A percentile compares a stretch with the other conserved stretches of the same genome.
Evolutionary conservation across 176 grass and related monocot species (phyloP).

Genomic region (Raddia guianensis): DNA sequence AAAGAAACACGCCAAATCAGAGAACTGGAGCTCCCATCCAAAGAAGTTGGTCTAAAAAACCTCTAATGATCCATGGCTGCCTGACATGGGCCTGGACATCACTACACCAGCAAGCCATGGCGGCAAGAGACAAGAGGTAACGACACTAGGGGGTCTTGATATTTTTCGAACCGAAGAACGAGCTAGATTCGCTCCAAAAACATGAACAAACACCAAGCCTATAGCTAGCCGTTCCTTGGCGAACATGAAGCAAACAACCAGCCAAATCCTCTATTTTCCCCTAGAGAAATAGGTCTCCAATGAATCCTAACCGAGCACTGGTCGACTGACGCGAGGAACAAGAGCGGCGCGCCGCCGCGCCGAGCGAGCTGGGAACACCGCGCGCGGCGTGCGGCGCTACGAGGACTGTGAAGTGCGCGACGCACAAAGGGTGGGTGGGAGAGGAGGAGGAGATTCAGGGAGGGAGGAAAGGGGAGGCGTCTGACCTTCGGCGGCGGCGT

Average conservation of each 20-base stretch:
- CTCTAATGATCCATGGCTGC: not conserved
- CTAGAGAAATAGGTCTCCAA: not conserved
- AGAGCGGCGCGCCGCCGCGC: not conserved
- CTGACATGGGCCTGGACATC: not conserved
- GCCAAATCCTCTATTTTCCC: slow-evolving; percentile 5
- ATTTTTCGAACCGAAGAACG: not conserved
- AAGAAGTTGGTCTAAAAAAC: not conserved
- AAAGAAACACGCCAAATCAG: not conserved
- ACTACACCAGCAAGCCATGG: not conserved
- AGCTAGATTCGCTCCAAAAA: not conserved
- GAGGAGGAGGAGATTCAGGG: not conserved
- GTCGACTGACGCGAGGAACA: not conserved
- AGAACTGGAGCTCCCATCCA: not conserved
- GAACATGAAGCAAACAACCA: slow-evolving; percentile 13
- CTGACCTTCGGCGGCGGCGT: slow-evolving; percentile 20
- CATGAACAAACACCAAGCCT: not conserved
- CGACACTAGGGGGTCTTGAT: not conserved
- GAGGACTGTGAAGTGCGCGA: not conserved
- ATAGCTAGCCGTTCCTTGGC: not conserved
- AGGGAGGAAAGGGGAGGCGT: not conserved
- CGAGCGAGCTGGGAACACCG: slow-evolving; percentile 19
- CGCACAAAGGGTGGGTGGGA: not conserved
- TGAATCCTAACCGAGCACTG: not conserved
- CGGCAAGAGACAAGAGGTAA: not conserved
- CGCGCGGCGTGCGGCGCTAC: not conserved